phyloP scores from a whole-genome alignment of 2,329 filamentous ascomycete genomes.

The Exophiala viscosa region DNA sequence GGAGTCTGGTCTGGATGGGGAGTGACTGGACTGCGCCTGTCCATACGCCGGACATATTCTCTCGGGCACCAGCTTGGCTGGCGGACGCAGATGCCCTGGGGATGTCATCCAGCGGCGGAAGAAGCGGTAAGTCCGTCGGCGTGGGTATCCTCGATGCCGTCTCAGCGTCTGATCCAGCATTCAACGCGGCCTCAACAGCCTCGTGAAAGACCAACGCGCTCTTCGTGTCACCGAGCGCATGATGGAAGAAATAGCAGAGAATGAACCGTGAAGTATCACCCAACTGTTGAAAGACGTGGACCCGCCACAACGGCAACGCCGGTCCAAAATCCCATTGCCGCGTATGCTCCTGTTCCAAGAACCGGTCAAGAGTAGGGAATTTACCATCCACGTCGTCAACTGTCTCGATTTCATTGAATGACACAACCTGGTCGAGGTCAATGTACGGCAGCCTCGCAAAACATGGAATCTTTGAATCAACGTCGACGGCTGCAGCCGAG shows the following conservation, averaged over 20 bases:
- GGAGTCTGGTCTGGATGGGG: constrained; percentile 30
- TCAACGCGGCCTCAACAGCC: constrained; percentile 39
- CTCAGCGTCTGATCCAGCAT: constrained; percentile 20
- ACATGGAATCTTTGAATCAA: constrained; percentile 40
- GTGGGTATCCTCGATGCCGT: constrained; percentile 24
- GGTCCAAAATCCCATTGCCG: constrained; percentile 33
- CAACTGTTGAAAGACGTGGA: constrained; percentile 37
- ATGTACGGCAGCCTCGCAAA: constrained; percentile 45
- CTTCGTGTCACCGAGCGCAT: constrained; percentile 46
- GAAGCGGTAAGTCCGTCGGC: constrained; percentile 32
- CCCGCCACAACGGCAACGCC: constrained; percentile 43
- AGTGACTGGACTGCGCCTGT: constrained; percentile 32
- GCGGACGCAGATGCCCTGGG: constrained; percentile 29
- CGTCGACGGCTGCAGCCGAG: constrained; percentile 41
- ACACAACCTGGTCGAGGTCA: constrained; percentile 38
- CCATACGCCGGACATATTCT: constrained; percentile 34
- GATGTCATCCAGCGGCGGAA: constrained; percentile 40
- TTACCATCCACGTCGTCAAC: constrained; percentile 24
- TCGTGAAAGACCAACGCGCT: constrained; percentile 46
- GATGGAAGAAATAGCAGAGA: constrained; percentile 47
- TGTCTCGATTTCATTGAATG: constrained; percentile 33
- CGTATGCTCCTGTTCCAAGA: constrained; percentile 43
- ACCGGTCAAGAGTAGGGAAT: constrained; percentile 41
- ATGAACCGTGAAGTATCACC: constrained; percentile 35
- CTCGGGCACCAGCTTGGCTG: constrained; percentile 30